Base-by-base conservation (phyloP, 495 filamentous ascomycete genomes). In the Aspergillus bertholletiae region DNA sequence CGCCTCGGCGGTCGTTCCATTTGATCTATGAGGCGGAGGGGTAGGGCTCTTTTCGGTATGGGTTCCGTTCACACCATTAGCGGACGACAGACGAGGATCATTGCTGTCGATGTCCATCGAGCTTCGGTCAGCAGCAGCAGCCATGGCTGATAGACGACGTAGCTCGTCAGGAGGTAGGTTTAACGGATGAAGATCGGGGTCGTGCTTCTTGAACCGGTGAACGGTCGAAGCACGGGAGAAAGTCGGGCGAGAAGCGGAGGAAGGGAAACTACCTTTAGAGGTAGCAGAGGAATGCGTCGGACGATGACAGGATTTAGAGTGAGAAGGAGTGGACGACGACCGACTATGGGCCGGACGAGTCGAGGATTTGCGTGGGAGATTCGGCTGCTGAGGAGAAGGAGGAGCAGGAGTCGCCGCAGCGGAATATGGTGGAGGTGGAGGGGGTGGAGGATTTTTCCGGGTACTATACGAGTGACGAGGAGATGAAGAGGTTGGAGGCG, bases 111-210 rank as follows among this genome's bases (percentile, higher is more conserved):
- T 72, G 54, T 96, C 90, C 89, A 96, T 96, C 48, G 82, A 84
- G 57, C 73, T 83, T 62, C 69, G 69, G 49, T 87, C 84, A 47
- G 76, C 80, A 68, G 80, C 84, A 66, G 83, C 83, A 59, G 84
- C 86, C 71, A 88, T 84, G 49, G 85, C 83, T 47, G 87, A 88
- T 39, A 88, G 83, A 51, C 86, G 84, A 69, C 84, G 86, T 56
- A 88, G 80, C 79, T 95, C 84, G 71, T 94, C 89, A 35, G 89
- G 90, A 3, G 87, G 90, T 28, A 93, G 83, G 65, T 96, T 96
- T 46, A 96, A 78, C 32, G 92, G 92, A 69, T 96, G 92, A 7
- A 79, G 80, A 57, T 90, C 83, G 46, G 78, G 78, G 64, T 89
- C 87, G 71, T 80, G 75, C 53, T 82, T 81, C 67, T 76, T 43